Percentiles rank a stretch among this genome's conserved stretches.
Evolutionary conservation across 1,284 basidiomycete species (phyloP).

Genomic region (Puccinia coronata): DNA sequence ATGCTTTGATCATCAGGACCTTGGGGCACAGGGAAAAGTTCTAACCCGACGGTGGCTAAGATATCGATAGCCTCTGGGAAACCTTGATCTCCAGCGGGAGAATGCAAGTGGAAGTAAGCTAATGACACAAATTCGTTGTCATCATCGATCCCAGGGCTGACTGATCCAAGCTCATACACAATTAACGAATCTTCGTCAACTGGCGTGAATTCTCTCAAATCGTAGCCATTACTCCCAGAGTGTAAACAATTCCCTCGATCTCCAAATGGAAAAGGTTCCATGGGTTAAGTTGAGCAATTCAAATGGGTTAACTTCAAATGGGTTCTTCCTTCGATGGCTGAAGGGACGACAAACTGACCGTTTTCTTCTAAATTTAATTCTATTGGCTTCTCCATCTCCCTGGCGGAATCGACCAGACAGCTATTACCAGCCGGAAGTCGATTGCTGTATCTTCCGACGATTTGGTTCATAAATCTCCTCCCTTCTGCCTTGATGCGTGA

Average conservation of each 20-base stretch:
- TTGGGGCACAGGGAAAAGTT: background rate
- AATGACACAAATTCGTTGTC: background rate
- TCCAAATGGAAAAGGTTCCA: constrained; percentile 7
- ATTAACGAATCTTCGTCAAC: constrained; percentile 15
- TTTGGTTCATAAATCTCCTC: constrained; percentile 40
- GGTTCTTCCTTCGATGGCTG: too few species aligned
- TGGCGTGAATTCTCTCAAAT: constrained; percentile 28
- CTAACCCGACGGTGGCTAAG: constrained; percentile 32
- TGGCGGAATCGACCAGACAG: background rate
- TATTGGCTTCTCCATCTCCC: background rate
- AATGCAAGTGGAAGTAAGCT: constrained; percentile 30
- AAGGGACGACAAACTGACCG: background rate
- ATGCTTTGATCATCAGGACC: background rate
- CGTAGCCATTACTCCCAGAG: constrained; percentile 28
- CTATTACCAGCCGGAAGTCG: constrained; percentile 26
- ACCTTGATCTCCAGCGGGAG: constrained; percentile 36
- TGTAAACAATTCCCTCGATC: constrained; percentile 32
- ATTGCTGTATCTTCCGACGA: constrained; percentile 46
- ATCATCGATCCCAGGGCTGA: background rate
- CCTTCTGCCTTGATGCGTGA: constrained; percentile 25
- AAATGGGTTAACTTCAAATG: background rate
- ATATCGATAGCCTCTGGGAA: constrained; percentile 46
- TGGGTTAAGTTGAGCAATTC: background rate
- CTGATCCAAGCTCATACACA: constrained; percentile 12
- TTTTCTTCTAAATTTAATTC: constrained; percentile 24